Conservation (phyloP, 2,329 filamentous ascomycete species). For the Botrytis fabae region DNA sequence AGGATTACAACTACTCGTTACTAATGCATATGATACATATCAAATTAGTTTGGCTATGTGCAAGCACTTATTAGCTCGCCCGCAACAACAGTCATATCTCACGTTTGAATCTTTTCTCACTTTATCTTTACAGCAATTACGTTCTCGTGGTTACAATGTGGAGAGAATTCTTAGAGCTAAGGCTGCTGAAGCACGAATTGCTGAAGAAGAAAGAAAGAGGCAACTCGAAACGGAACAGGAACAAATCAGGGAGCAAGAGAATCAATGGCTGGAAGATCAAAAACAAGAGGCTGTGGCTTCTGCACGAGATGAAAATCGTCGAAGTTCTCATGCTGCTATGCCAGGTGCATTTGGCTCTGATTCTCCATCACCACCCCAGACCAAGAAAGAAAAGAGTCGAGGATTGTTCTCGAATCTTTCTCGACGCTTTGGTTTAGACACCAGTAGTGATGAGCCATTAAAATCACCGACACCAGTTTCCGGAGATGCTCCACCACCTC, state of each 20-base stretch:
- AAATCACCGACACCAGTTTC: conserved; percentile 8
- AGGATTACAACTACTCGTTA: conserved; percentile 73
- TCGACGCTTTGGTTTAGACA: conserved; percentile 67
- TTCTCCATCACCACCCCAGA: conserved; percentile 51
- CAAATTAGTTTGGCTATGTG: conserved; percentile 89
- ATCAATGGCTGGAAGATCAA: conserved; percentile 43
- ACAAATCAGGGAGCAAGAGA: conserved; percentile 61
- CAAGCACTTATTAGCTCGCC: conserved; percentile 74
- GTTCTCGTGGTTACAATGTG: conserved; percentile 91
- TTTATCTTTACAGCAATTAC: conserved; percentile 77
- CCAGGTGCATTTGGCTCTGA: conserved; percentile 70
- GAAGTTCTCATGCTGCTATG: conserved; percentile 52
- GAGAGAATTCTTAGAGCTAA: conserved; percentile 88
- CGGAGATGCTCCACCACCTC: conserved; percentile 35
- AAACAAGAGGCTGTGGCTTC: conserved; percentile 31
- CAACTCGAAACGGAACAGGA: conserved; percentile 72
- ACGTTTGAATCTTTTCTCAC: conserved; percentile 90
- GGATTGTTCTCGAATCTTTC: conserved; percentile 67
- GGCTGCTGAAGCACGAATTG: conserved; percentile 82
- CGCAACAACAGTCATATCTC: conserved; percentile 84
- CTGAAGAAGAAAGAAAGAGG: conserved; percentile 76
- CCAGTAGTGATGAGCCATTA: conserved; percentile 29
- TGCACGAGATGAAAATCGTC: conserved; percentile 41
- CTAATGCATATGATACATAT: conserved; percentile 72
- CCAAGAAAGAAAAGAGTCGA: conserved; percentile 46